These are phyloP conservation scores for Populus hybrid DNA, from an alignment of 441 rosid genomes.

Conservation along the genomic window DNA sequence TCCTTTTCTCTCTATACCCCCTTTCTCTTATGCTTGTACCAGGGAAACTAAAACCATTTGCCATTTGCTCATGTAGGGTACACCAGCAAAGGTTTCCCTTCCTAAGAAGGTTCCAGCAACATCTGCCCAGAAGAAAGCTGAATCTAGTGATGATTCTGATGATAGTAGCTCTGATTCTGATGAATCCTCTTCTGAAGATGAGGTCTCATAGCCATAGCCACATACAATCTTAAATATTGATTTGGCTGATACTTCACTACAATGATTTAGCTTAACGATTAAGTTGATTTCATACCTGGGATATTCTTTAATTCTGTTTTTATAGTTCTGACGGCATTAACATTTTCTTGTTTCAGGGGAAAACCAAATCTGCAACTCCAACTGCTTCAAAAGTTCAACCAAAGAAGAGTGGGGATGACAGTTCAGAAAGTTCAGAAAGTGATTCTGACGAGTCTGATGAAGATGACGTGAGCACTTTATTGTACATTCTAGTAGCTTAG, in stretches of 20 bases:
- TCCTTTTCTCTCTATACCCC: too few relatives aligned
- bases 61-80: too few relatives aligned
- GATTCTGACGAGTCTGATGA: constrained; percentile 28
- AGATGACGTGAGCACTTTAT: constrained; percentile 2
- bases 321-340: neutral
- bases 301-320: too few relatives aligned
- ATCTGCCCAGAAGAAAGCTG: constrained; percentile 13
- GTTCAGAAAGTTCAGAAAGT: constrained; percentile 38
- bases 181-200: constrained; percentile 22
- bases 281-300: too few relatives aligned
- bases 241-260: too few relatives aligned
- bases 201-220: neutral
- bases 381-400: neutral
- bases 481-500: neutral
- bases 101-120: constrained; percentile 15
- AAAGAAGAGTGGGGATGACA: neutral
- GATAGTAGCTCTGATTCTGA: constrained; percentile 11
- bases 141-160: constrained; percentile 15
- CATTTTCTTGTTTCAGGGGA: neutral
- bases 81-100: constrained; percentile 6
- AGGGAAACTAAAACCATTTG: too few relatives aligned
- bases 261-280: too few relatives aligned
- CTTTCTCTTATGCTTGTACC: too few relatives aligned
- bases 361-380: neutral
- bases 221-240: too few relatives aligned